Percentiles rank a stretch among this genome's conserved stretches.
These are phyloP conservation scores for Chloropicon primus DNA, from an alignment of 139 green algal species.

Conservation along the genomic window DNA sequence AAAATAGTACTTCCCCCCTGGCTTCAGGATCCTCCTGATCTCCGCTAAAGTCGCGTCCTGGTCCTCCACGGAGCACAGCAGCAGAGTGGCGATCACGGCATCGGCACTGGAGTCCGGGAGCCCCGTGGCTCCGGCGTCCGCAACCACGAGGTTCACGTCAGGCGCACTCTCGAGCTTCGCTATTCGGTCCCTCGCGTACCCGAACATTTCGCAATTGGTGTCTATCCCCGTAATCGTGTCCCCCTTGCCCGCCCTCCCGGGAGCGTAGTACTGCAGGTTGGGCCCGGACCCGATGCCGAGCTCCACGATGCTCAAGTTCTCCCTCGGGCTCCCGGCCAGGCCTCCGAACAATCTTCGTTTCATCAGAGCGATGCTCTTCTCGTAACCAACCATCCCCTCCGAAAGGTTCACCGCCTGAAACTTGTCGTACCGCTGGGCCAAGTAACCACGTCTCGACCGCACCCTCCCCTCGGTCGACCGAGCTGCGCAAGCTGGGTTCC, in stretches of 20 bases:
- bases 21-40: constrained; percentile 10
- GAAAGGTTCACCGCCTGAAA: neutral
- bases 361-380: neutral
- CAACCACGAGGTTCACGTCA: neutral
- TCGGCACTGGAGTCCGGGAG: constrained; percentile 7
- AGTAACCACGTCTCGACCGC: no score
- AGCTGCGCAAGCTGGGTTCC: no score
- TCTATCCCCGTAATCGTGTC: neutral
- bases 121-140: neutral
- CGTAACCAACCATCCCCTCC: neutral
- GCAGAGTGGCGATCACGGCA: constrained; percentile 16
- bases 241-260: neutral
- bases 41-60: constrained; percentile 9
- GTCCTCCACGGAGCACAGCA: constrained; percentile 21
- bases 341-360: neutral
- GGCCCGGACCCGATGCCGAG: constrained; percentile 16
- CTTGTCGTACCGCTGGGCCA: neutral
- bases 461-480: no score
- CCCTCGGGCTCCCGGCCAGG: neutral
- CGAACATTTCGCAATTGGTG: neutral
- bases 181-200: neutral
- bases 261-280: constrained; percentile 15
- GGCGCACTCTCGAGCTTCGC: neutral
- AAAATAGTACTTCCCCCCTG: constrained; percentile 11
- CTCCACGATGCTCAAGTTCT: constrained; percentile 13